Base-by-base conservation (phyloP, 1,284 basidiomycete genomes). In the Ceratobasidium sp. region DNA sequence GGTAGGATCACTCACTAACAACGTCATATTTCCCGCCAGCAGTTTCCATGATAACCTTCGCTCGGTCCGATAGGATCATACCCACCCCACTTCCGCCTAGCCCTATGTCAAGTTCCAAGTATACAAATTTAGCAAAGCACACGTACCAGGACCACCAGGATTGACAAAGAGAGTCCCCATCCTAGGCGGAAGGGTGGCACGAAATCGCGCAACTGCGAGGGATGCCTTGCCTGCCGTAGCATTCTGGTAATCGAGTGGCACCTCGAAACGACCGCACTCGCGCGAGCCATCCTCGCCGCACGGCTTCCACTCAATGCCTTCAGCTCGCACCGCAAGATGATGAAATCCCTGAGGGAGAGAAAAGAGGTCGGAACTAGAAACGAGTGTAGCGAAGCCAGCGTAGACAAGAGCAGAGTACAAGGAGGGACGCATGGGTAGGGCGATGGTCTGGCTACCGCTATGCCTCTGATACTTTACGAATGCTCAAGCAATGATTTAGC, bases 161-260 rank as follows among this genome's bases (percentile, higher is more conserved):
- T 79, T 79, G 12, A 69, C 40, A 46, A 79, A 79, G 0, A 79
- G 33, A 23, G 67, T 78, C 3, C 77, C 78, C 3, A 71, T 44
- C 3, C 64, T 67, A 46, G 78, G 71, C 20, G 17, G 17, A 7
- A n/a, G 61, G 2, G 75, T 77, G 7, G 75, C 67, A 17, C 44
- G 59, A 44, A 70, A 23, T 1, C 76, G 66, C 15, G 69, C 54
- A 28, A 79, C 64, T 1, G 78, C 75, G n/a, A 79, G 23, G 0
- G 59, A 26, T 13, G 77, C 78, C 33, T 44, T 79, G 15, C 78
- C 78, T 3, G 62, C 70, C 9, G 42, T 23, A 10, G 42, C 12
- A 33, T 79, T 56, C 38, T 54, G 57, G 52, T 78, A 79, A 44
- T 78, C 78, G 10, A 79, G 48, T 4, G 78, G 78, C 1, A 78